Percentiles rank a stretch among this genome's conserved stretches.
Conservation (phyloP, 1,284 basidiomycete genomes). For the Leccinum cinnamomeum region DNA sequence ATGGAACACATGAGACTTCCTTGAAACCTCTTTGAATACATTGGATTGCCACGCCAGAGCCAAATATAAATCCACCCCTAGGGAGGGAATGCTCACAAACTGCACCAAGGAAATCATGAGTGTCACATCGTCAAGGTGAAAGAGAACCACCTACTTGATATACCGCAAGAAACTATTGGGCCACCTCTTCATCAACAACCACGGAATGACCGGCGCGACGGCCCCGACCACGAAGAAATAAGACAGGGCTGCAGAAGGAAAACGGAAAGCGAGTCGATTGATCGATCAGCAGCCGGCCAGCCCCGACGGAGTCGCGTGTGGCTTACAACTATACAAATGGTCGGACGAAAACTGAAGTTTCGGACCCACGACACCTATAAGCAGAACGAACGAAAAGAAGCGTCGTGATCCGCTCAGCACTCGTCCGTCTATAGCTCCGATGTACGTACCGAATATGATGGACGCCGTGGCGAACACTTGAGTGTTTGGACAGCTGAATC, state of each 20-base stretch:
- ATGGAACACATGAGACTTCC: constrained; percentile 92
- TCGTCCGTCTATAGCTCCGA: background rate
- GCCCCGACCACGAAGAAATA: constrained; percentile 52
- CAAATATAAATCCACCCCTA: background rate
- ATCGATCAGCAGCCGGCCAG: background rate
- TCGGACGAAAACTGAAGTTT: constrained; percentile 40
- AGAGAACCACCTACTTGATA: constrained; percentile 39
- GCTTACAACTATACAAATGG: constrained; percentile 33
- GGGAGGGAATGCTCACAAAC: constrained; percentile 23
- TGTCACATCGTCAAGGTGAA: background rate
- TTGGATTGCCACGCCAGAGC: constrained; percentile 88
- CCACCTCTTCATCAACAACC: constrained; percentile 42
- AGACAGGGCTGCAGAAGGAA: constrained; percentile 32
- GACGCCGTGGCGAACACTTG: constrained; percentile 41
- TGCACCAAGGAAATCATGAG: constrained; percentile 4
- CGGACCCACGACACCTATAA: constrained; percentile 41
- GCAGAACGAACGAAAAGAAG: background rate
- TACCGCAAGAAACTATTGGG: constrained; percentile 47
- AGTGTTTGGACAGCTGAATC: constrained; percentile 39
- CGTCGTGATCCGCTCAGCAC: background rate
- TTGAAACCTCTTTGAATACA: constrained; percentile 85
- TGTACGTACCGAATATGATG: constrained; percentile 36
- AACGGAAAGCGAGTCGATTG: background rate
- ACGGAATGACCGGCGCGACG: constrained; percentile 43
- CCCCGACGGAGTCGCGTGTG: background rate